Conservation (phyloP, 2,329 filamentous ascomycete genomes). For the Colletotrichum sp. region DNA sequence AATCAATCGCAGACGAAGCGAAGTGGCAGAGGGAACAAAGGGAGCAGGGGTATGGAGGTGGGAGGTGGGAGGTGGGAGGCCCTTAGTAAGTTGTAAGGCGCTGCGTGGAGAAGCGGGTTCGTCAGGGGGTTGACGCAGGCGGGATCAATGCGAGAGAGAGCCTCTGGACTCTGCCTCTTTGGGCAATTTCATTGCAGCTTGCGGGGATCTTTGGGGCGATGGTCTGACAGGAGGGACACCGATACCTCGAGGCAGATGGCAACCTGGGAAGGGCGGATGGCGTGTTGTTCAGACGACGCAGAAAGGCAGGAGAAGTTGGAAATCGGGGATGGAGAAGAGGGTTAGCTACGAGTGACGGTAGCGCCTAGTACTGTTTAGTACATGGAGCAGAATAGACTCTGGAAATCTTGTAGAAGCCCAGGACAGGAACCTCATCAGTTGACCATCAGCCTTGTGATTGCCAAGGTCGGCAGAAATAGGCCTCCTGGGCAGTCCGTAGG, state of each 20-base stretch:
- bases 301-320: background rate
- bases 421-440: background rate
- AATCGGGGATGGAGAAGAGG: background rate
- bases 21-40: background rate
- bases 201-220: background rate
- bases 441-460: background rate
- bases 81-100: background rate
- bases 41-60: background rate
- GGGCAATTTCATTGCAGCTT: background rate
- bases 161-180: slow-evolving; percentile 5
- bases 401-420: background rate
- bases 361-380: background rate
- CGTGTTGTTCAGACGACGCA: slow-evolving; percentile 16
- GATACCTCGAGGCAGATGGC: background rate
- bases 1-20: slow-evolving; percentile 15
- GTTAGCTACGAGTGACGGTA: background rate
- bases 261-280: background rate
- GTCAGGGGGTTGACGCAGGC: slow-evolving; percentile 12
- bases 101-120: slow-evolving; percentile 5
- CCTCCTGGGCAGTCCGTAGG: background rate
- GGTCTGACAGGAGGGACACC: background rate
- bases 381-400: background rate
- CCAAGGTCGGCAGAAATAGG: background rate
- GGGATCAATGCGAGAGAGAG: slow-evolving; percentile 15
- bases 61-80: background rate